Base-by-base conservation (phyloP, 176 grass and related monocot genomes). In the Rhynchospora tenuis region DNA sequence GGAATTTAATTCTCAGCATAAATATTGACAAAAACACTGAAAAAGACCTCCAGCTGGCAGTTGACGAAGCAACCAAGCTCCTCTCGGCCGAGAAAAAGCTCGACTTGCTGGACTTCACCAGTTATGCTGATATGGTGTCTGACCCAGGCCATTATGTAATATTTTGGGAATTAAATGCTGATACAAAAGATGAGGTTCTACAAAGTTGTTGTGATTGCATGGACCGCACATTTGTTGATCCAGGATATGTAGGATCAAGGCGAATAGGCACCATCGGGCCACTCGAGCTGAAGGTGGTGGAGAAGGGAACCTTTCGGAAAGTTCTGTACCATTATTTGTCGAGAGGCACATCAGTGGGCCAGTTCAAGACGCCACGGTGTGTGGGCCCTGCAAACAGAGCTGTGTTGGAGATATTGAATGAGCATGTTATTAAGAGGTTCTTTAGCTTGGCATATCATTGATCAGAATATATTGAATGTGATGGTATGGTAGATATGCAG, bases 11-110 rank as follows among this genome's bases (percentile, higher is more conserved):
- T 82, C 86, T 98, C 65, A 76, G 9, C 27, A 88, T 98, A 89
- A 98, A 98, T 84, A 94, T 94, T 65, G 95, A 98, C 90, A 98
- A 98, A 86, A 98, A 91, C 87, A 95, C 87, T 45, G 92, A 98
- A 86, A 87, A 89, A 29, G 92, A 98, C 84, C 90, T 98, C 5
- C 92, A 98, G 78, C 67, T 93, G 0, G 87, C 89, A 6, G 90
- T 98, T 2, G 87, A 94, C 45, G 56, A 74, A 44, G 92, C 92
- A 0, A 72, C 83, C 1, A 59, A 64, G 65, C 82, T 87, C 74
- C 57, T 87, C 60, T 89, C 92, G 4, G 95, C 90, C 0, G 90
- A 70, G 0, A 90, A 97, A 81, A 98, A 98, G 86, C 89, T 98
- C 22, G 95, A 98, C 73, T 86, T 98, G 16, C 88, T 93, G 10